phyloP scores from a whole-genome alignment of 2,329 filamentous ascomycete species.

The Emmonsiellopsis sp. region DNA sequence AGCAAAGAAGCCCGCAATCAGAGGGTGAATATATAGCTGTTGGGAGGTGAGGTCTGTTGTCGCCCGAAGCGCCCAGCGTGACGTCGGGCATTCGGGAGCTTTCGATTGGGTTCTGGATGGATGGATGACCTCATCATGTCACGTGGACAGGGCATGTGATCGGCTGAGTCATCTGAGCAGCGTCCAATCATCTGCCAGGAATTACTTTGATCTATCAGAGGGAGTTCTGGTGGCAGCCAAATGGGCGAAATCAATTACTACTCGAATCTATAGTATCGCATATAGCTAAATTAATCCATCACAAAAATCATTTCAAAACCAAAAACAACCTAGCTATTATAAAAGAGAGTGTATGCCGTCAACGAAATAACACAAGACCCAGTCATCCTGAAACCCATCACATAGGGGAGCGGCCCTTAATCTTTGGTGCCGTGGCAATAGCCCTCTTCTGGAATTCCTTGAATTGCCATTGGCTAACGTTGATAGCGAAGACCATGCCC shows the following conservation, averaged over 20 bases:
- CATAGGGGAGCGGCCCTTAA: neutral
- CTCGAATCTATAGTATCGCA: no score
- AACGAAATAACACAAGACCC: neutral
- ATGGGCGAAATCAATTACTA: no score
- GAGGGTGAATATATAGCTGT: neutral
- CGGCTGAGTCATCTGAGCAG: neutral
- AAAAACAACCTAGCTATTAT: neutral
- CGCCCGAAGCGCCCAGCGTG: neutral
- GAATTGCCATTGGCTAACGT: constrained; percentile 61
- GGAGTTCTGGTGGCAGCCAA: no score
- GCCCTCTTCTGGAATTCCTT: constrained; percentile 62
- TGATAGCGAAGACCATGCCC: constrained; percentile 72
- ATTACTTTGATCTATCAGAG: no score
- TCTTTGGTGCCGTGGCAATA: constrained; percentile 35
- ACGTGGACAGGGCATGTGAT: neutral
- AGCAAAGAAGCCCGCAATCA: neutral
- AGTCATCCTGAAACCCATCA: neutral
- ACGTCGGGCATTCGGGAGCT: neutral
- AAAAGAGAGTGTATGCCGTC: neutral
- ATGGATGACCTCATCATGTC: neutral
- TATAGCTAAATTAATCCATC: no score
- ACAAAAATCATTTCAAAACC: neutral
- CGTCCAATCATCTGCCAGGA: neutral
- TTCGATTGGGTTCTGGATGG: neutral
- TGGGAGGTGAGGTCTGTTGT: neutral